Conservation (phyloP, 768 basidiomycete species). For the Mycena pura region DNA sequence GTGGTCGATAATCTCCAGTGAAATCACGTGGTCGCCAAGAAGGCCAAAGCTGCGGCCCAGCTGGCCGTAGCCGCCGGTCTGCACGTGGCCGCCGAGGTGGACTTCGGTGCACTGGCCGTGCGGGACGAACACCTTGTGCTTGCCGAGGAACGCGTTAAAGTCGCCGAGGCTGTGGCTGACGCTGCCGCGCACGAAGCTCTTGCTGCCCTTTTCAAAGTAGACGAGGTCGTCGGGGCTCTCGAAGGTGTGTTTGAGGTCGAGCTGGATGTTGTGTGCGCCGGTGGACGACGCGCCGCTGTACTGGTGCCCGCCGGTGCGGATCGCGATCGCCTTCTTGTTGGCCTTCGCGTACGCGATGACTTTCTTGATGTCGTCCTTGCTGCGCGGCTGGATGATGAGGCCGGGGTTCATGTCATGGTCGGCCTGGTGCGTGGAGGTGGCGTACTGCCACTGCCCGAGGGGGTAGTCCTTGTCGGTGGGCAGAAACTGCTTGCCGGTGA, state of each 20-base stretch:
- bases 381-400: slow-evolving; percentile 14
- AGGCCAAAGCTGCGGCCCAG: slow-evolving; percentile 21
- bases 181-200: slow-evolving; percentile 16
- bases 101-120: slow-evolving; percentile 16
- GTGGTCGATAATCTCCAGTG: slow-evolving; percentile 17
- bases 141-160: slow-evolving; percentile 17
- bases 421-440: slow-evolving; percentile 8
- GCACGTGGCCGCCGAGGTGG: slow-evolving; percentile 17
- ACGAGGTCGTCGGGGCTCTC: slow-evolving; percentile 11
- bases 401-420: slow-evolving; percentile 23
- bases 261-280: slow-evolving; percentile 5
- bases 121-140: slow-evolving; percentile 15
- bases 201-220: slow-evolving; percentile 7
- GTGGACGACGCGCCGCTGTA: slow-evolving; percentile 24
- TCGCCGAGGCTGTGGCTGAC: slow-evolving; percentile 19
- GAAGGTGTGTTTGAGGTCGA: slow-evolving; percentile 14
- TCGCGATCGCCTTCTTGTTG: slow-evolving; percentile 14
- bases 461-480: slow-evolving; percentile 11
- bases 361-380: slow-evolving; percentile 13
- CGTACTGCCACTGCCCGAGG: slow-evolving; percentile 11
- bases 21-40: slow-evolving; percentile 9
- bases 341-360: slow-evolving; percentile 4
- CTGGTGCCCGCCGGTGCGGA: slow-evolving; percentile 21
- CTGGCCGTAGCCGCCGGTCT: slow-evolving; percentile 19
- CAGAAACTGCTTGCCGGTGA: slow-evolving; percentile 13